Conservation (phyloP, 2,329 filamentous ascomycete species). For the Huntiella savannae region DNA sequence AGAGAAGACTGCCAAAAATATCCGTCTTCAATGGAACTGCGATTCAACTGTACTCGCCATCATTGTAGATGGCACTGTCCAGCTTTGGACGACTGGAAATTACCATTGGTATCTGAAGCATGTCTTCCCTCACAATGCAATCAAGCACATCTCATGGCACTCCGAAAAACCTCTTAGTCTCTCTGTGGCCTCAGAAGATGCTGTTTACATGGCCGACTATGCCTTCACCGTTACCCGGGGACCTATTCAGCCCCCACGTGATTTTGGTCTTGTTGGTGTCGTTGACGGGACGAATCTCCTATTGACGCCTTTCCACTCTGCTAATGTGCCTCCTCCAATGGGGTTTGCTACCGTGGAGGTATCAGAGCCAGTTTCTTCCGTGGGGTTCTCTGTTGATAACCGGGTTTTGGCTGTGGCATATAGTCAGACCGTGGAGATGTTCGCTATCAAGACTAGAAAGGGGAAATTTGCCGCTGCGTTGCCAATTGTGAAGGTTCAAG, state of each 20-base stretch:
- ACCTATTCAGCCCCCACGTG: constrained; percentile 49
- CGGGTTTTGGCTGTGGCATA: constrained; percentile 55
- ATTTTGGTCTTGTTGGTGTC: constrained; percentile 63
- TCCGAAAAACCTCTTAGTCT: constrained; percentile 63
- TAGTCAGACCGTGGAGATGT: constrained; percentile 44
- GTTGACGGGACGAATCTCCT: constrained; percentile 68
- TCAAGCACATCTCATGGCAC: constrained; percentile 48
- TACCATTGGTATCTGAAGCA: constrained; percentile 98
- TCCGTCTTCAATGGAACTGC: constrained; percentile 67
- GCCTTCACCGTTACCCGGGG: constrained; percentile 50
- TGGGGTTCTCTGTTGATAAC: constrained; percentile 49
- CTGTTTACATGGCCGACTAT: constrained; percentile 30
- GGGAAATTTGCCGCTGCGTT: constrained; percentile 19
- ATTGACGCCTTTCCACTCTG: constrained; percentile 64
- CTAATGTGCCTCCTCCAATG: constrained; percentile 88
- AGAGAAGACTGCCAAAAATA: constrained; percentile 30
- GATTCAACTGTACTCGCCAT: constrained; percentile 85
- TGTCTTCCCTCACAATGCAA: constrained; percentile 38
- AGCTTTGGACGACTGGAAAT: constrained; percentile 93
- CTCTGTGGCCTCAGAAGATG: constrained; percentile 27
- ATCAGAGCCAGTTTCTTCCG: constrained; percentile 47
- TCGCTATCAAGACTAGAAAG: constrained; percentile 46
- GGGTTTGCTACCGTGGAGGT: constrained; percentile 54
- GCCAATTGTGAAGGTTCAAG: constrained; percentile 1
- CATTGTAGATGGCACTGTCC: constrained; percentile 52